Evolutionary conservation across 345 rosid genomes (phyloP).

Genomic region (Hibiscus syriacus): DNA sequence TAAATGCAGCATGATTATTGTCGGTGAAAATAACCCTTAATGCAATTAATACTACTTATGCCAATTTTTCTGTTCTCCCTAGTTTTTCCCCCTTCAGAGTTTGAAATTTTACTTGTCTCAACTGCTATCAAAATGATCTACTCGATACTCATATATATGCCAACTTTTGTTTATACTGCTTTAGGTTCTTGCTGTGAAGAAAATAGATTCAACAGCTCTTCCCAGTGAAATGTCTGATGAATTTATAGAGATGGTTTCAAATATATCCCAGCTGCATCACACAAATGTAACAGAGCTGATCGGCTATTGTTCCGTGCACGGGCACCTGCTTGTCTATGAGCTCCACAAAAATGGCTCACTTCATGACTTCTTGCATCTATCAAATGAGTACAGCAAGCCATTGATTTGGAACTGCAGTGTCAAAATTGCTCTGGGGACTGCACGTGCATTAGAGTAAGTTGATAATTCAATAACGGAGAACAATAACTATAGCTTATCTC

Average conservation of each 20-base stretch:
- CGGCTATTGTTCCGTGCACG: constrained; percentile 95
- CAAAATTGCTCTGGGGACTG: constrained; percentile 93
- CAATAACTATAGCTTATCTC: neutral
- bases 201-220: constrained; percentile 71
- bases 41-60: neutral
- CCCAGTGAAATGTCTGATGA: constrained; percentile 61
- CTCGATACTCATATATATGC: too few species aligned
- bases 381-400: constrained; percentile 77
- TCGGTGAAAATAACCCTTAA: neutral
- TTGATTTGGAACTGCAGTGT: constrained; percentile 92
- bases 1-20: neutral
- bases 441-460: constrained; percentile 91
- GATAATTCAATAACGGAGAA: neutral
- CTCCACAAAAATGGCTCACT: constrained; percentile 85
- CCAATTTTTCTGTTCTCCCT: neutral
- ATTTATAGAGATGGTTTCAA: constrained; percentile 72
- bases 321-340: constrained; percentile 82
- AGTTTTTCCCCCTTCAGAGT: neutral
- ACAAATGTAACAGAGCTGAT: constrained; percentile 80
- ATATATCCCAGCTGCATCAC: constrained; percentile 72
- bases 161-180: too few species aligned
- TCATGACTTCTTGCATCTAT: constrained; percentile 69
- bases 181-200: constrained; percentile 59
- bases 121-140: neutral
- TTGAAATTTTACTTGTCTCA: neutral